phyloP scores from a whole-genome alignment of 352 stramenopile species.

The Phytophthora pisi region DNA sequence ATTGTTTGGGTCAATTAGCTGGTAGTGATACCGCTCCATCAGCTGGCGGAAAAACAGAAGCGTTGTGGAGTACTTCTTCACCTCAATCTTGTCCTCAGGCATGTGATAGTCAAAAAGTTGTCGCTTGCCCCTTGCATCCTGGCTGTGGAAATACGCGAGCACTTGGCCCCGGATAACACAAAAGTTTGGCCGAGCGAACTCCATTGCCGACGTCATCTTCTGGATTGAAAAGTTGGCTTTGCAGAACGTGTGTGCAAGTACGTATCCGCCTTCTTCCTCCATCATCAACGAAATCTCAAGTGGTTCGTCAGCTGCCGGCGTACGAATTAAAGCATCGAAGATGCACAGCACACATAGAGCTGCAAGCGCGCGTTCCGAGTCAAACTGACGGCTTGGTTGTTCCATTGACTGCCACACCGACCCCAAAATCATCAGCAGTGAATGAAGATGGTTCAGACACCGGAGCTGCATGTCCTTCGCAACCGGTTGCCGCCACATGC shows the following conservation, averaged over 20 bases:
- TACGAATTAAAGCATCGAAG: slow-evolving; percentile 84
- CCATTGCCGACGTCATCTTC: slow-evolving; percentile 80
- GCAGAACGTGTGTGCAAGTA: slow-evolving; percentile 84
- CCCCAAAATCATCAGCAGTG: slow-evolving; percentile 78
- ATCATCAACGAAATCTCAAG: slow-evolving; percentile 87
- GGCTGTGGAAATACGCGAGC: slow-evolving; percentile 81
- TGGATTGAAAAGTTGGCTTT: slow-evolving; percentile 85
- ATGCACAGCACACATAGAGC: slow-evolving; percentile 80
- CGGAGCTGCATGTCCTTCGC: slow-evolving; percentile 82
- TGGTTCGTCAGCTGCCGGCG: slow-evolving; percentile 69
- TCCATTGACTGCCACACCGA: slow-evolving; percentile 91
- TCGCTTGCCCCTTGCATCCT: slow-evolving; percentile 58
- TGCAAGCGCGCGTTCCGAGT: slow-evolving; percentile 84
- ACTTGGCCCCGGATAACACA: slow-evolving; percentile 73
- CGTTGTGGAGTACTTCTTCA: slow-evolving; percentile 90
- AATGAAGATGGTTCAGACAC: slow-evolving; percentile 79
- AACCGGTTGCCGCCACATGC: slow-evolving; percentile 79
- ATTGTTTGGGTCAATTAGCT: slow-evolving; percentile 82
- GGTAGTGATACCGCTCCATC: slow-evolving; percentile 87
- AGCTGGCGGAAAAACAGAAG: slow-evolving; percentile 87
- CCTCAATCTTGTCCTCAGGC: slow-evolving; percentile 87
- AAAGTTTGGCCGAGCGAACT: slow-evolving; percentile 82
- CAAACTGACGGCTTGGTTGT: slow-evolving; percentile 84
- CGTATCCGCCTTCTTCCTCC: slow-evolving; percentile 78
- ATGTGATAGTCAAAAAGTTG: slow-evolving; percentile 90